Conservation (phyloP, 2,329 filamentous ascomycete species). For the Boeremia exigua region DNA sequence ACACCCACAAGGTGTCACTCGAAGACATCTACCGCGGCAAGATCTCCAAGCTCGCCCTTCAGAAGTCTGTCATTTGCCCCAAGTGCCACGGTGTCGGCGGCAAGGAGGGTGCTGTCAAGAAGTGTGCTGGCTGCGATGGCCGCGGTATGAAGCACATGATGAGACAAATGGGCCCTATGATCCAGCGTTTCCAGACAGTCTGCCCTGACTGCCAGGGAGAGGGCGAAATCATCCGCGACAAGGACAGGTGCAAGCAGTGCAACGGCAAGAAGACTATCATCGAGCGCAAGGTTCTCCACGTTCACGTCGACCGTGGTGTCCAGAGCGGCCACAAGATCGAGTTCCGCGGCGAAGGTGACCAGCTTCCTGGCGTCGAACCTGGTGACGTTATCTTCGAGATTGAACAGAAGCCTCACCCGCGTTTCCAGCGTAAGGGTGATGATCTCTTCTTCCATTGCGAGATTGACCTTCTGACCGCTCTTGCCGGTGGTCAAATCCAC, state of each 20-base stretch:
- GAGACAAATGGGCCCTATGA: constrained; percentile 99
- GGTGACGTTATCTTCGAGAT: constrained; percentile 99
- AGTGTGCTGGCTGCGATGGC: constrained; percentile 88
- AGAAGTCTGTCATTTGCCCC: constrained; percentile 96
- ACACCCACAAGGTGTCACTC: constrained; percentile 96
- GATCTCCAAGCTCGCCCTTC: constrained; percentile 93
- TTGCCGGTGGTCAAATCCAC: constrained; percentile 88
- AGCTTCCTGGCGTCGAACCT: constrained; percentile 88
- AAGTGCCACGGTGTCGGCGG: constrained; percentile 94
- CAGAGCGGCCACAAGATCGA: constrained; percentile 94
- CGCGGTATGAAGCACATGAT: constrained; percentile 99
- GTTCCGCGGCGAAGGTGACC: constrained; percentile 95
- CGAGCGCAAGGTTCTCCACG: constrained; percentile 96
- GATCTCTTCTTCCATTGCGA: constrained; percentile 95
- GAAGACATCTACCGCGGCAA: constrained; percentile 99
- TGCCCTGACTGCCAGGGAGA: constrained; percentile 98
- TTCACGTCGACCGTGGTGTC: constrained; percentile 95
- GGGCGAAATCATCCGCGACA: constrained; percentile 94
- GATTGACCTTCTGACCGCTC: constrained; percentile 92
- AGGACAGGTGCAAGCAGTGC: constrained; percentile 97
- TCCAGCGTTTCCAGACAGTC: constrained; percentile 98
- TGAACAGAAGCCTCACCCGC: constrained; percentile 95
- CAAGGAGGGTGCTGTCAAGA: constrained; percentile 97
- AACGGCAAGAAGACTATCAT: constrained; percentile 97
- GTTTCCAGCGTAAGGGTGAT: constrained; percentile 95